phyloP scores from a whole-genome alignment of 23 red algal species.

The Gracilaria gracilis region DNA sequence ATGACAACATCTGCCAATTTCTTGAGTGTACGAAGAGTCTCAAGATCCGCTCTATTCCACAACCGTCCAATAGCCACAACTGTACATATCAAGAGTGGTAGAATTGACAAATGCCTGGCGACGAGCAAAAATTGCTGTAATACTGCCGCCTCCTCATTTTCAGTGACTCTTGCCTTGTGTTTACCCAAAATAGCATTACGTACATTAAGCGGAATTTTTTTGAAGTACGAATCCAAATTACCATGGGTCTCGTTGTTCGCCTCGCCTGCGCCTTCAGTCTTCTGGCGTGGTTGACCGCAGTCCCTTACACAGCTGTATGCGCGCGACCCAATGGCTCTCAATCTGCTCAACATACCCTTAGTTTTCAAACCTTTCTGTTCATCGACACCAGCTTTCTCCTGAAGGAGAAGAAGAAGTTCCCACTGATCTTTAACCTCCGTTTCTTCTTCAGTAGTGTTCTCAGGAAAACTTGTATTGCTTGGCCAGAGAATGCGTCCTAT shows the following conservation, averaged over 20 bases:
- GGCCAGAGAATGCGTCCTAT: too few relatives aligned
- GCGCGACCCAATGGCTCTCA: background rate
- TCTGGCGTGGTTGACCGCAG: background rate
- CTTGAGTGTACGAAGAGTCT: constrained; percentile 6
- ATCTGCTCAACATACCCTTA: background rate
- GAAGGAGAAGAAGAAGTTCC: background rate
- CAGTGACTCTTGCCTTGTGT: background rate
- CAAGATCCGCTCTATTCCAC: constrained; percentile 13
- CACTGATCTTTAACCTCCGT: background rate
- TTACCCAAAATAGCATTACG: background rate
- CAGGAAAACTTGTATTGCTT: background rate
- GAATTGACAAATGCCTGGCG: background rate
- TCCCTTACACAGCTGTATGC: background rate
- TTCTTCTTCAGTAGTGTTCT: background rate
- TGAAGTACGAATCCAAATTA: constrained; percentile 1
- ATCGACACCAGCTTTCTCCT: background rate
- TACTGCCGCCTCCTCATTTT: background rate
- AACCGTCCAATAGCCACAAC: background rate
- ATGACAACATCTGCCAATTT: constrained; percentile 17
- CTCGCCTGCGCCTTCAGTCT: background rate
- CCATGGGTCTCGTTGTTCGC: background rate
- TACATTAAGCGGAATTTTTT: background rate
- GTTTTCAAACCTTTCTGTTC: background rate
- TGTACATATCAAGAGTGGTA: constrained; percentile 11
- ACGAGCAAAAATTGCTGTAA: background rate